Evolutionary conservation across 2,329 filamentous ascomycete genomes (phyloP).

Genomic region (Tympanopsis confertula): DNA sequence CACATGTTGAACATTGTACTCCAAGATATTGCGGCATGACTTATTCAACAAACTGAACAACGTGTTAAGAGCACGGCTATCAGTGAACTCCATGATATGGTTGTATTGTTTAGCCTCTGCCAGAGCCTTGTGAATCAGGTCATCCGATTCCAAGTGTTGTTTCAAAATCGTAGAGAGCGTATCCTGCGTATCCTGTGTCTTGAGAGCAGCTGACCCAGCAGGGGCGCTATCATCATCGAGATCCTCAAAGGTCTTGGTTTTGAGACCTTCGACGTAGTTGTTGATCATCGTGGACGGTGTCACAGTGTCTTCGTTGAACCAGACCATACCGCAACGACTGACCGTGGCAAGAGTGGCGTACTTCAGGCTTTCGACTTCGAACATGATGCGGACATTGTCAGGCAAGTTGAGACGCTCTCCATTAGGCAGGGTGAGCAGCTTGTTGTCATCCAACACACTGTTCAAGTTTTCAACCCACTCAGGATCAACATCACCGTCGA

Average conservation of each 20-base stretch:
- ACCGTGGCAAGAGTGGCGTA: conserved; percentile 98
- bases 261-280: conserved; percentile 78
- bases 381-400: conserved; percentile 96
- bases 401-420: conserved; percentile 94
- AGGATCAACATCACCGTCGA: conserved; percentile 96
- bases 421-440: conserved; percentile 89
- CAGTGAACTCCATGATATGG: conserved; percentile 98
- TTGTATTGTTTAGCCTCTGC: conserved; percentile 66
- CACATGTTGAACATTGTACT: conserved; percentile 88
- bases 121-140: conserved; percentile 70
- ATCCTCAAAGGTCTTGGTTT: conserved; percentile 79
- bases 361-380: conserved; percentile 94
- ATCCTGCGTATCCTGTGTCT: conserved; percentile 67
- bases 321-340: conserved; percentile 99
- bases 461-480: conserved; percentile 99
- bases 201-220: conserved; percentile 63
- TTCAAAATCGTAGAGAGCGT: conserved; percentile 72
- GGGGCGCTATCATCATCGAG: conserved; percentile 82
- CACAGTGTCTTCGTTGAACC: conserved; percentile 98
- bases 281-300: conserved; percentile 83
- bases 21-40: conserved; percentile 77
- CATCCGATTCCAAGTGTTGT: conserved; percentile 63
- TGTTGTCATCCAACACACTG: conserved; percentile 98
- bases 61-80: conserved; percentile 79
- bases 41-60: conserved; percentile 95